These are phyloP conservation scores for Candida gigantensis DNA, from an alignment of 1,139 yeast species.

Conservation along the genomic window DNA sequence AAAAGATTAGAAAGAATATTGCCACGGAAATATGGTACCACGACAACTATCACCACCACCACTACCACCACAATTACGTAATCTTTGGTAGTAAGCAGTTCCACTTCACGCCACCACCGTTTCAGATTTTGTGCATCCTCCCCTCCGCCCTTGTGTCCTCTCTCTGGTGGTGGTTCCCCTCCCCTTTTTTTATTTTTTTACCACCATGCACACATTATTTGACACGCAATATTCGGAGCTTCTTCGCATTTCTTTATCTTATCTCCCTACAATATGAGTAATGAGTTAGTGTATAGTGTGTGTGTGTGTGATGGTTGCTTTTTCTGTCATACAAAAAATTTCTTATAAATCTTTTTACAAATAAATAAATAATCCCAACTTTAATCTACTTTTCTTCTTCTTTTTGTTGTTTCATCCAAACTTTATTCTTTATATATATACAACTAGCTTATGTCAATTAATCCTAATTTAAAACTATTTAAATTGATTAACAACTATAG, in stretches of 20 bases:
- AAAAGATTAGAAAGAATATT: no score
- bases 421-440: not conserved
- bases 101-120: not conserved
- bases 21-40: no score
- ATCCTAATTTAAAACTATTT: constrained; percentile 11
- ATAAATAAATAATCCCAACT: not conserved
- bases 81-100: no score
- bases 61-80: no score
- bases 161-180: not conserved
- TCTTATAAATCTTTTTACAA: not conserved
- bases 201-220: no score
- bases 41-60: no score
- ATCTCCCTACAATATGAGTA: not conserved
- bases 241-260: not conserved
- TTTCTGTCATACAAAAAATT: not conserved
- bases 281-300: not conserved
- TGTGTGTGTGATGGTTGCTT: not conserved
- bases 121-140: not conserved
- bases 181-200: no score
- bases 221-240: no score
- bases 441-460: constrained; percentile 9
- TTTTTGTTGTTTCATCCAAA: not conserved
- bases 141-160: not conserved
- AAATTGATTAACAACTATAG: constrained; percentile 4
- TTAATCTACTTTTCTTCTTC: not conserved